Conservation (phyloP, 2,329 filamentous ascomycete genomes). For the Fusarium algeriense region DNA sequence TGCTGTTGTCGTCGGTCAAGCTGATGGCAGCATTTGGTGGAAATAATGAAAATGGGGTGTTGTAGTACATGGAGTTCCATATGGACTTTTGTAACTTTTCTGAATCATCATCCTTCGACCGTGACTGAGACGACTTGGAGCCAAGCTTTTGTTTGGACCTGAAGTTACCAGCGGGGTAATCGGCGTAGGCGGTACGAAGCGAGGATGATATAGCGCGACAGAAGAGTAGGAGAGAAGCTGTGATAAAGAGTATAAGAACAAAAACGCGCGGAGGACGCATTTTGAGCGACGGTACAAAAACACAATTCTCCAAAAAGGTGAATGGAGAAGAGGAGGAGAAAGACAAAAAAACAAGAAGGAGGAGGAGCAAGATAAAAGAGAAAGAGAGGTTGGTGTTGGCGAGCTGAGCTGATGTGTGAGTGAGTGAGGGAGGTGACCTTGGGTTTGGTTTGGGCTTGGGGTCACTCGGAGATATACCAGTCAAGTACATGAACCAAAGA, state of each 20-base stretch:
- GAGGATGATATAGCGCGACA: constrained; percentile 64
- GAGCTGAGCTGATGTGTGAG: constrained; percentile 34
- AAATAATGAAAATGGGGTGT: constrained; percentile 86
- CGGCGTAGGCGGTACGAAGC: constrained; percentile 44
- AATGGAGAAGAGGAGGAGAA: constrained; percentile 7
- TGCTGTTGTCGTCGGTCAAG: constrained; percentile 97
- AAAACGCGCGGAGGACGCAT: constrained; percentile 68
- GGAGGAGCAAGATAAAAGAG: constrained; percentile 16
- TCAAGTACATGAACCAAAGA: constrained; percentile 28
- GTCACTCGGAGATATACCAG: constrained; percentile 39
- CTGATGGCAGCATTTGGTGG: constrained; percentile 96
- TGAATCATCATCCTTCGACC: constrained; percentile 15
- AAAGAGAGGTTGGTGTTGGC: constrained; percentile 13
- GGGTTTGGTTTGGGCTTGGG: constrained; percentile 4
- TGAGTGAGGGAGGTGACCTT: constrained; percentile 38
- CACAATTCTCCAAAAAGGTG: constrained; percentile 6
- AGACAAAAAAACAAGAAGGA: constrained; percentile 16
- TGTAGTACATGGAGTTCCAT: constrained; percentile 73
- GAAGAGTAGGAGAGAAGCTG: constrained; percentile 66
- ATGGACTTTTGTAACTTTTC: constrained; percentile 44
- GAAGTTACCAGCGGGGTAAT: constrained; percentile 46
- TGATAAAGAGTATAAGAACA: constrained; percentile 66
- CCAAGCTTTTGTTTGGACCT: constrained; percentile 36
- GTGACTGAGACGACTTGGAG: constrained; percentile 25
- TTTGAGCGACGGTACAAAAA: constrained; percentile 45